Base-by-base conservation (phyloP, 257 asterid genomes). In the Fraxinus anomala region DNA sequence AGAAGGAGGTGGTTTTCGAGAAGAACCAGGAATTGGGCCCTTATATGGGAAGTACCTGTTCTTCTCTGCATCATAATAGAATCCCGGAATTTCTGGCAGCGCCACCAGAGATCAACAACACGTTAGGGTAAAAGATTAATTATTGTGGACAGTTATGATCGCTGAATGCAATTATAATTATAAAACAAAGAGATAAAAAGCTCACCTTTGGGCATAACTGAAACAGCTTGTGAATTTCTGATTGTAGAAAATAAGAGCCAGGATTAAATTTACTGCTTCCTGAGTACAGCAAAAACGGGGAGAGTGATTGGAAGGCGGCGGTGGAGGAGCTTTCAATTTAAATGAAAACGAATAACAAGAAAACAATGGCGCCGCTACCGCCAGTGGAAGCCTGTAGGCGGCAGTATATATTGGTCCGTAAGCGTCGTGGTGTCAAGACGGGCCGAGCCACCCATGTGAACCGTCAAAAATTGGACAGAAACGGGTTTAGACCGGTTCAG, bases 1-100 rank as follows among this genome's bases (percentile, higher is more conserved):
- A 72, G 80, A 28, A 47, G 85, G 10, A 68, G 89, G 82, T 24
- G 92, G 89, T 82, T 86, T 91, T 17, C 82, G 30, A 31, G 96
- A 91, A 81, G 97, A 90, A 70, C 97, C 97, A 19, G 97, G 97
- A 81, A 91, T 87, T 30, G 96, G 97, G 23, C 98, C 98, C 82
- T 85, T 90, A 69, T 80, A 80, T 36, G 97, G 98, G 71, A 95
- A 95, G 79, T 91, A 92, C 76, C 98, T 86, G 77, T 92, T 92
- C 91, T 91, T 95, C 84, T 83, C 91, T 28, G 85, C 89, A 76
- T 92, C 98, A 51, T 84, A 95, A 86, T 91, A 92, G 81, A 88
- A 92, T 31, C 98, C 99, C 7, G 97, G 96, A 81, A 94, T 83
- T 77, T 92, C 99, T 94, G 90, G 79, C 40, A 47, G 56, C 73